Conservation (phyloP, 495 filamentous ascomycete genomes). For the Amniculicola lignicola region DNA sequence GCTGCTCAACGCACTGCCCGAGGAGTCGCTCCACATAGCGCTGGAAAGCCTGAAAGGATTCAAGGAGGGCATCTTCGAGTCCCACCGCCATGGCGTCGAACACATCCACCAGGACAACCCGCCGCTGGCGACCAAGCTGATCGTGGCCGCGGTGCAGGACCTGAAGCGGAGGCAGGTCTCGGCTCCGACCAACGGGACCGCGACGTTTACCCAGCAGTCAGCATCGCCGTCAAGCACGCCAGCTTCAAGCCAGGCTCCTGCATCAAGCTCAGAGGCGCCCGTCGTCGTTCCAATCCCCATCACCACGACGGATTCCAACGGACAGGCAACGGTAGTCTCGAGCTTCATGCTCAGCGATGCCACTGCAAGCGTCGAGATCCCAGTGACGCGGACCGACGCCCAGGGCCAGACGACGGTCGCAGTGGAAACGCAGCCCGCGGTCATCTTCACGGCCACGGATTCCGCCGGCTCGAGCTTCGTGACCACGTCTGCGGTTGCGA, state of each 20-base stretch:
- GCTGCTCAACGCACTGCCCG: slow-evolving; percentile 44
- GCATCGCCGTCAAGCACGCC: slow-evolving; percentile 1
- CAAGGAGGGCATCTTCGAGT: slow-evolving; percentile 48
- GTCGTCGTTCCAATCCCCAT: slow-evolving; percentile 36
- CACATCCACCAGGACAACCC: slow-evolving; percentile 45
- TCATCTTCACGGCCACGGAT: slow-evolving; percentile 41
- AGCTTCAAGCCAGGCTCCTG: background rate
- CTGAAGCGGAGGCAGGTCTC: slow-evolving; percentile 36
- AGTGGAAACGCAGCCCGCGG: slow-evolving; percentile 30
- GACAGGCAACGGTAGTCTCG: slow-evolving; percentile 14
- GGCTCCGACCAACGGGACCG: slow-evolving; percentile 14
- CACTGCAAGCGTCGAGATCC: slow-evolving; percentile 27
- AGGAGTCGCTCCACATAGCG: slow-evolving; percentile 44
- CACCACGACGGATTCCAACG: slow-evolving; percentile 18
- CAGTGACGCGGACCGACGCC: slow-evolving; percentile 25
- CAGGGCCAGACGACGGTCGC: slow-evolving; percentile 20
- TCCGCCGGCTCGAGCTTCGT: slow-evolving; percentile 31
- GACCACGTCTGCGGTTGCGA: slow-evolving; percentile 34
- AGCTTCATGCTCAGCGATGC: slow-evolving; percentile 23
- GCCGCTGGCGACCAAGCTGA: slow-evolving; percentile 43
- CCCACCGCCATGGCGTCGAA: slow-evolving; percentile 44
- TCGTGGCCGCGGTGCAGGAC: slow-evolving; percentile 39
- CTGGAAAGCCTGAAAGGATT: slow-evolving; percentile 44
- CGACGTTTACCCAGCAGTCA: background rate
- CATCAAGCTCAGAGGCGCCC: background rate